phyloP scores from a whole-genome alignment of 192 early-diverging fungal species.

The Radiomyces spectabilis region DNA sequence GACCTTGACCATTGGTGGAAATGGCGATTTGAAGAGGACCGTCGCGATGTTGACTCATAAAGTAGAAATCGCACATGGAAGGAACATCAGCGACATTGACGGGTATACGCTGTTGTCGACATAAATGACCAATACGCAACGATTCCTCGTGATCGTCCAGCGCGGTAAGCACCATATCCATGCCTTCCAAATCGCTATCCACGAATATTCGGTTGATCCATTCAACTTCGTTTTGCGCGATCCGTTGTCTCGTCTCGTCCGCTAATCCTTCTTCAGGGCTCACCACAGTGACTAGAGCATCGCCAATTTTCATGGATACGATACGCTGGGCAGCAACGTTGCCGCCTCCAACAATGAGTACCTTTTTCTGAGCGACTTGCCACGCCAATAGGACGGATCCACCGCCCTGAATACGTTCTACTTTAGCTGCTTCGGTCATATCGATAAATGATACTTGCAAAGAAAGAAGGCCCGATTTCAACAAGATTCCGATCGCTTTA shows the following conservation, averaged over 20 bases:
- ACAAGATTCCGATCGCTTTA: too few relatives aligned
- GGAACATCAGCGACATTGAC: constrained; percentile 93
- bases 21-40: constrained; percentile 86
- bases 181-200: constrained; percentile 44
- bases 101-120: constrained; percentile 63
- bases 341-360: constrained; percentile 88
- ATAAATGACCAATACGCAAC: constrained; percentile 55
- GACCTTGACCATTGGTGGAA: constrained; percentile 82
- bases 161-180: constrained; percentile 62
- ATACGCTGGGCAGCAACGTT: constrained; percentile 78
- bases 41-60: constrained; percentile 79
- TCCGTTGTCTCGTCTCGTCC: constrained; percentile 57
- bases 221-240: constrained; percentile 38
- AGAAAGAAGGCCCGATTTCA: too few relatives aligned
- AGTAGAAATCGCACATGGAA: constrained; percentile 87
- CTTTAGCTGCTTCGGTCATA: too few relatives aligned
- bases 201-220: constrained; percentile 46
- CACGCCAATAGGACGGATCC: constrained; percentile 82
- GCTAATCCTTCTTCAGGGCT: constrained; percentile 56
- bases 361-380: constrained; percentile 62
- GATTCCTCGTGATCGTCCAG: constrained; percentile 70
- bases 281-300: constrained; percentile 72
- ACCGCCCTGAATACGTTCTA: constrained; percentile 43
- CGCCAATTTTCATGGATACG: constrained; percentile 72
- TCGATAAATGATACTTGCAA: too few relatives aligned